These are phyloP conservation scores for Xerophyta viscosa DNA, from an alignment of 106 monocot species.

Conservation along the genomic window DNA sequence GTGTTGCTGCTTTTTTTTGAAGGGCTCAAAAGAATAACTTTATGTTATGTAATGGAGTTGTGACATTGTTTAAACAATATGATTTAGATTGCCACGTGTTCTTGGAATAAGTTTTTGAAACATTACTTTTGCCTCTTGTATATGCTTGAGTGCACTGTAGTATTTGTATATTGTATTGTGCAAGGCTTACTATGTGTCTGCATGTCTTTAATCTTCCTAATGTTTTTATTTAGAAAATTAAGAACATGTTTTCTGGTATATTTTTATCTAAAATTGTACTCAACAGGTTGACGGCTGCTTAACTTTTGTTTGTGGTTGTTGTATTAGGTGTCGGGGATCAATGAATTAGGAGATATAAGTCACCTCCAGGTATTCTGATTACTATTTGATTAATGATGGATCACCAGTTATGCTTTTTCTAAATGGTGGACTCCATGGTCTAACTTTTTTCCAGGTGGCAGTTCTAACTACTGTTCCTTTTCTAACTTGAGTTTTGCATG, in stretches of 20 bases:
- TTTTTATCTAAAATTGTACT: background rate
- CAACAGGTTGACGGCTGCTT: background rate
- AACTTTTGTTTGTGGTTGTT: background rate
- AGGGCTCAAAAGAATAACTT: no score
- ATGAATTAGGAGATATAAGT: slow-evolving; percentile 3
- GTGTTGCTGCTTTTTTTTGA: no score
- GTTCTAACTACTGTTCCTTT: background rate
- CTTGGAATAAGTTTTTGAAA: no score
- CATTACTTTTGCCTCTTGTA: no score
- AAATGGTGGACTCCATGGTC: background rate
- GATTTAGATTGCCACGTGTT: no score
- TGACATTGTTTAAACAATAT: no score
- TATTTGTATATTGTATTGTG: no score
- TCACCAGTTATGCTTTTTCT: background rate
- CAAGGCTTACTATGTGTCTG: no score
- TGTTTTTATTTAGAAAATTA: no score
- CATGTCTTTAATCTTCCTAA: no score
- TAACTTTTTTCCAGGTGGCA: background rate
- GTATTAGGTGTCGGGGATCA: slow-evolving; percentile 32
- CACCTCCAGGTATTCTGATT: background rate
- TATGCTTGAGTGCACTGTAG: no score
- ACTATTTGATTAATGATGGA: background rate
- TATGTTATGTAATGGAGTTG: no score
- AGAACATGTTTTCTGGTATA: background rate
- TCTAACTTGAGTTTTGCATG: background rate